phyloP scores from a whole-genome alignment of 768 basidiomycete species.

The Leucocoprinus leucothites region DNA sequence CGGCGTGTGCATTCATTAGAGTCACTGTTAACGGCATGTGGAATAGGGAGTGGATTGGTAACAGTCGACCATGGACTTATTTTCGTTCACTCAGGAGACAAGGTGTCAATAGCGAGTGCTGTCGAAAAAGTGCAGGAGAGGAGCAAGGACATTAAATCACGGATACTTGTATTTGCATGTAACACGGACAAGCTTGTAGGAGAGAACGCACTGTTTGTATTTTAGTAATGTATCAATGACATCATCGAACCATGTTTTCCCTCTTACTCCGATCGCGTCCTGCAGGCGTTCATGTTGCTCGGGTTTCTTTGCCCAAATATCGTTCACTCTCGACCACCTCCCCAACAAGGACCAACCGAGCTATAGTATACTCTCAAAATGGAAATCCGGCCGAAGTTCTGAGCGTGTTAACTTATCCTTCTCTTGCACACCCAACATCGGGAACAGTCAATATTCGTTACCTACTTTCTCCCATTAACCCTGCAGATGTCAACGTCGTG shows the following conservation, averaged over 20 bases:
- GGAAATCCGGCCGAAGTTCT: slow-evolving; percentile 67
- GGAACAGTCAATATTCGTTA: slow-evolving; percentile 62
- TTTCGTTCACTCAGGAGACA: slow-evolving; percentile 30
- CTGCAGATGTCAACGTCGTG: slow-evolving; percentile 77
- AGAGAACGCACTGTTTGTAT: slow-evolving; percentile 5
- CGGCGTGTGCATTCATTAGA: slow-evolving; percentile 39
- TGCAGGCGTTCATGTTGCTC: neutral
- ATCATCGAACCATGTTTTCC: slow-evolving; percentile 18
- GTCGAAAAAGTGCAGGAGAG: slow-evolving; percentile 2
- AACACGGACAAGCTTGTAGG: slow-evolving; percentile 2
- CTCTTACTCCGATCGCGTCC: slow-evolving; percentile 16
- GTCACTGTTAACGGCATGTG: slow-evolving; percentile 46
- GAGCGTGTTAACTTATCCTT: slow-evolving; percentile 45
- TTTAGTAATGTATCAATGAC: slow-evolving; percentile 1
- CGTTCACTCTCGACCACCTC: slow-evolving; percentile 28
- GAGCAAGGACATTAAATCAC: slow-evolving; percentile 12
- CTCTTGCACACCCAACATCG: slow-evolving; percentile 51
- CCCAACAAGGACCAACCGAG: slow-evolving; percentile 41
- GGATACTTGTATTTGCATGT: slow-evolving; percentile 12
- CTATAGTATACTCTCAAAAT: slow-evolving; percentile 57
- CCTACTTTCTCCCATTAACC: slow-evolving; percentile 74
- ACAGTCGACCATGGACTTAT: slow-evolving; percentile 30
- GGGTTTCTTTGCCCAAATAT: neutral
- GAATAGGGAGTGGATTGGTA: slow-evolving; percentile 27
- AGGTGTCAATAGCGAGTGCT: neutral